Evolutionary conservation across 177 flowering plant genomes (phyloP), one percentile per base, ranked within the genome.

Genomic region (Vitis hybrid): DNA sequence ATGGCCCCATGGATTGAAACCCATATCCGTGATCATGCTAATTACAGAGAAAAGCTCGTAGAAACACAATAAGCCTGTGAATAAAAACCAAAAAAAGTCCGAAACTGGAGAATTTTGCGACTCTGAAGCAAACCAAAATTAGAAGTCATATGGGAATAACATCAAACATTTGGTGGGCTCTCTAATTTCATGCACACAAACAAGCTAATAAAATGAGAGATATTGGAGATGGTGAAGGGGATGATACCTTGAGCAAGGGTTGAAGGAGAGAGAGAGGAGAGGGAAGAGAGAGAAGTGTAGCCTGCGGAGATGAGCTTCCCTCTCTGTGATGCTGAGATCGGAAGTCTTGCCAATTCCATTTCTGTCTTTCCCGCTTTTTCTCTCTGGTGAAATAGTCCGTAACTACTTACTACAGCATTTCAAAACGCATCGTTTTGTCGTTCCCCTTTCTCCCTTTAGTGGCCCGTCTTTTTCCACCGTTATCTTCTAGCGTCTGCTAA

Each of bases 291-390:
- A 69, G 86, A 75, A 28, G 88, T 85, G 80, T 89, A 88, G 74
- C 97, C 97, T 1, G 88, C 86, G 2, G 91, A 78, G 10, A 90
- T 78, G 50, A 90, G 81, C 75, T 90, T 92, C 56, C 82, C 89
- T 73, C 88, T 85, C 64, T 76, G 87, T 31, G 94, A 65, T 38
- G 89, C 85, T 18, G 94, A 83, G 2, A 92, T 77, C 3, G 92
- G 88, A 1, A 88, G 77, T 67, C 77, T 71, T 53, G 75, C 71
- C 49, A 89, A 80, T 59, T 90, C 95, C 95, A 92, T 90, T 50
- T 55, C 60, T 57, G 57, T 47, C 69, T 51, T 44, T 55, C 71
- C 24, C 49, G 17, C 31, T 64, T 53, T 62, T 59, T 51, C 71
- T 33, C 67, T 11, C 22, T 14, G 47, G 47, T 38, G 47, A 38